Evolutionary conservation across 78 protist species (phyloP).

Genomic region (Salpingoeca rosetta): DNA sequence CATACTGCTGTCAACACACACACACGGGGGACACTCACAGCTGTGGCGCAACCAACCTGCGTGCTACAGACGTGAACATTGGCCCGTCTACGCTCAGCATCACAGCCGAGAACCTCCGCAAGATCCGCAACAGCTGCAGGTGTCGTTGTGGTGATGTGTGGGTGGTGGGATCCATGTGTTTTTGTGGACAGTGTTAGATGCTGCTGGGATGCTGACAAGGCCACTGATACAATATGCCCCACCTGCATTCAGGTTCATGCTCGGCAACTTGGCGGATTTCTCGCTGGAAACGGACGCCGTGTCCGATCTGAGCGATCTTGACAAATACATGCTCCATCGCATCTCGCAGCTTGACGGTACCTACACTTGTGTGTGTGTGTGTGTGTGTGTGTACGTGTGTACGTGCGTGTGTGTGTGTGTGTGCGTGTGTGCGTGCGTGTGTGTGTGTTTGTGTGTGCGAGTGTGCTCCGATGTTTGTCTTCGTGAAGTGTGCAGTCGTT

Average conservation of each 20-base stretch:
- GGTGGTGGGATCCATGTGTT: no score
- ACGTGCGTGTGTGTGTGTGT: not conserved
- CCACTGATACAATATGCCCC: no score
- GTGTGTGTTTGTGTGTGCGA: no score
- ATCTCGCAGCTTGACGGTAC: no score
- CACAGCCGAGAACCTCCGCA: not conserved
- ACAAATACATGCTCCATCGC: not conserved
- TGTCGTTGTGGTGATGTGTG: no score
- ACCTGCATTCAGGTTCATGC: slow-evolving; percentile 18
- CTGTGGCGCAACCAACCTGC: slow-evolving; percentile 18
- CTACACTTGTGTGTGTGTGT: no score
- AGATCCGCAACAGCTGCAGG: not conserved
- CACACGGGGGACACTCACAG: slow-evolving; percentile 16
- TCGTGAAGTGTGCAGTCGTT: no score
- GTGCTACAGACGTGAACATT: not conserved
- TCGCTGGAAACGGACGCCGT: not conserved
- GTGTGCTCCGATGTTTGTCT: not conserved
- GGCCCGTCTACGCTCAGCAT: not conserved
- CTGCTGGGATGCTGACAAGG: no score
- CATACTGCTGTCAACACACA: slow-evolving; percentile 11
- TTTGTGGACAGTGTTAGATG: no score
- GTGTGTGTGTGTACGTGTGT: no score
- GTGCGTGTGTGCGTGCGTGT: not conserved
- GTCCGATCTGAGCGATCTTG: not conserved
- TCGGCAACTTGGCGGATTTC: slow-evolving; percentile 23